Evolutionary conservation across 306 rosid genomes (phyloP).

Genomic region (Gillenia trifoliata): DNA sequence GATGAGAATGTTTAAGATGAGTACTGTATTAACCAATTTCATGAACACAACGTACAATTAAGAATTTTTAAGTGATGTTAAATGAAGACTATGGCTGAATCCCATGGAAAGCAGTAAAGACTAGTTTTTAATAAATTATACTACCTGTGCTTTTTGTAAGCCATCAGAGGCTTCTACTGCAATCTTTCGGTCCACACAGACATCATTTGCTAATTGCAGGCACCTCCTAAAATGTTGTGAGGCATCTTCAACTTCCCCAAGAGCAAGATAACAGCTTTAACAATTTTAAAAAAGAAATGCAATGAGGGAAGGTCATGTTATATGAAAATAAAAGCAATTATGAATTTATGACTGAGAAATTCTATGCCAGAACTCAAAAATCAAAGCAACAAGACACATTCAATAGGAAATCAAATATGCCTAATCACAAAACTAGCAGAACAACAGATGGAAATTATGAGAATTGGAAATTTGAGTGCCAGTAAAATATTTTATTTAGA

Average conservation of each 20-base stretch:
- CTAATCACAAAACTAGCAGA: background rate
- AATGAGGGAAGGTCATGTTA: conserved; percentile 23
- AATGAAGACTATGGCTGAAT: background rate
- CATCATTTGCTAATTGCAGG: conserved; percentile 67
- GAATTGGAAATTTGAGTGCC: background rate
- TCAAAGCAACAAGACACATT: conserved; percentile 4
- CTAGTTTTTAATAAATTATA: background rate
- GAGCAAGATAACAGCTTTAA: conserved; percentile 73
- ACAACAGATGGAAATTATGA: background rate
- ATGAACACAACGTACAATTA: background rate
- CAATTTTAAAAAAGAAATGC: conserved; percentile 9
- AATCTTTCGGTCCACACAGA: conserved; percentile 77
- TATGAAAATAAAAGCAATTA: background rate
- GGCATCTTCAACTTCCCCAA: conserved; percentile 88
- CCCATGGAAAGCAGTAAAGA: background rate
- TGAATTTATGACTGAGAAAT: background rate
- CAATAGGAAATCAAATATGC: background rate
- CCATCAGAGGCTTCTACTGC: conserved; percentile 95
- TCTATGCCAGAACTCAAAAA: background rate
- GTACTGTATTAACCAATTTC: background rate
- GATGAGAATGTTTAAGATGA: background rate
- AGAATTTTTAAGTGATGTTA: background rate
- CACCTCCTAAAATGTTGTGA: conserved; percentile 67
- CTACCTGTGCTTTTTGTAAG: conserved; percentile 81
- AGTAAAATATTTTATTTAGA: background rate